Evolutionary conservation across 2,329 filamentous ascomycete species (phyloP), one percentile per base, ranked within the genome.

Genomic region (Lasiodiplodia sp.): DNA sequence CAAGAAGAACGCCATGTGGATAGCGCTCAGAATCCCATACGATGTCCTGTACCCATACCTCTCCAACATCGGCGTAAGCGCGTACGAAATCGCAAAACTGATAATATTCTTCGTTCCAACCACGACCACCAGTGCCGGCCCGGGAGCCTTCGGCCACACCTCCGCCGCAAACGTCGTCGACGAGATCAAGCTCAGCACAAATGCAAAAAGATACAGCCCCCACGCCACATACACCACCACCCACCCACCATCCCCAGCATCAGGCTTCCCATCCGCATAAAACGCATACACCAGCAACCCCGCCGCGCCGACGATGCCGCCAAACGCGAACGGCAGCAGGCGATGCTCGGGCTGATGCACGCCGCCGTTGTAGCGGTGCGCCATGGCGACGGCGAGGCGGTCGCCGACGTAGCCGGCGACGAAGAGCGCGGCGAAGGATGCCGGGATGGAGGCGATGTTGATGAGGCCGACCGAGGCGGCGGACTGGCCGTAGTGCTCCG

Each of bases 281-380:
- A 56, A 37, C 1, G 56, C 56, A 18, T 60, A 60, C 21, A 25
- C n/a, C 10, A 60, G 21, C n/a, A 60, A 12, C 23, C 56, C 56
- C 6, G 76, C 71, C 0, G 77, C 71, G 0, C 71, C 74, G 2
- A 81, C 70, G 16, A 80, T 70, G 3, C 75, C 75, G 1, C 78
- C 77, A 14, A 77, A 63, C 1, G 79, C 73, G 6, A 80, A 72
- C 3, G 76, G 72, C 11, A 79, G 69, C 1, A 81, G 72, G 2
- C 76, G 74, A 65, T 81, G 75, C 67, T 81, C 79, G 0, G 79
- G 79, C 1, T 72, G 69, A 62, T 80, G 77, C 2, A 79, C 69
- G 21, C 79, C 79, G 4, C 70, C 71, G 8, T 73, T 72, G 2
- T 34, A 34, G 31, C 79, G 73, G 40, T 76, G 77, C 6, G 78